Evolutionary conservation across 2,329 filamentous ascomycete species (phyloP), one percentile per base, ranked within the genome.

Genomic region (Penicillium sp.): DNA sequence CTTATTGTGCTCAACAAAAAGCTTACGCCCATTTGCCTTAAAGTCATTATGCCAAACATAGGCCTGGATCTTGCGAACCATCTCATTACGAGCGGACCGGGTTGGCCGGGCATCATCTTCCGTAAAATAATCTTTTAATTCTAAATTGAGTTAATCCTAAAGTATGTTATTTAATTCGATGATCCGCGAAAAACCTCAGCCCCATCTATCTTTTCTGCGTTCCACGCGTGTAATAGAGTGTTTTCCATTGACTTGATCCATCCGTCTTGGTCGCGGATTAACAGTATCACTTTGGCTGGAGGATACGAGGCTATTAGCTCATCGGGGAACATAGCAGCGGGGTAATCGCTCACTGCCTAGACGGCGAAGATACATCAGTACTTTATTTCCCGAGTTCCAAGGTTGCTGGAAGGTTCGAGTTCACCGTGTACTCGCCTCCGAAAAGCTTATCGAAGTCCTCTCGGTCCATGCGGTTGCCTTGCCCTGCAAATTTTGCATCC

Each of bases 241-340:
- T 15, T 20, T 22, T 42, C 26, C 42, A 53, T 40, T 20, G 29
- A 46, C 18, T 37, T 35, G 6, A 46, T 27, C 60, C 62, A 69
- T 6, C 49, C 18, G 15, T 66, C 57, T 6, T 59, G 52, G 42
- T 64, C 53, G 20, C 67, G 64, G 6, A 44, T 31, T 14, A 47
- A 48, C 4, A 69, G 42, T 31, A 69, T 62, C 5, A 68, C 65
- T 40, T 67, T 67, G 9, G 66, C 64, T 5, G 64, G 58, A 0
- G 66, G 66, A 40, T 68, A 69, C 0, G 63, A 57, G 12, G 22
- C 37, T 33, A 67, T 61, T 2, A 68, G 26, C 43, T 66, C 66
- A 1, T 55, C 35, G 6, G 56, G 56, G 35, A 69, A 68, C 2
- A 51, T 20, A 3, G 57, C 51, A 6, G 45, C 49, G 1, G 61